Evolutionary conservation across 352 stramenopile genomes (phyloP).

Genomic region (Globisporangium acanthophoron): DNA sequence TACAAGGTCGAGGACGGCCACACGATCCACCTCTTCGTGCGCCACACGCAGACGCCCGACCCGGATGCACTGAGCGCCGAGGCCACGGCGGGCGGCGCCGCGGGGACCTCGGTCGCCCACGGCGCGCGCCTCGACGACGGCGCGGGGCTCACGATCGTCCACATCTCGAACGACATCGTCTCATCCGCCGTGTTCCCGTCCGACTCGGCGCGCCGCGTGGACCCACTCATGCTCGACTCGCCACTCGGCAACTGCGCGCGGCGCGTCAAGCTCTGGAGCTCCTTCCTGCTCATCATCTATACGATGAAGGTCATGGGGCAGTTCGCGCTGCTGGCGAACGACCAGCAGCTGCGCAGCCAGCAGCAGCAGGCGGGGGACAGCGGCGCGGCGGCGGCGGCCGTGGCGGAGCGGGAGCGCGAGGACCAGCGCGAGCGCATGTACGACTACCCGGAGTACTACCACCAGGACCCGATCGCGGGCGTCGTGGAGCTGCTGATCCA

Average conservation of each 20-base stretch:
- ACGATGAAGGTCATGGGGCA: conserved; percentile 89
- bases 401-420: conserved; percentile 19
- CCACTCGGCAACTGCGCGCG: conserved; percentile 74
- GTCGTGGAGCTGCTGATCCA: conserved; percentile 70
- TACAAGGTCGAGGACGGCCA: conserved; percentile 91
- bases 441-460: conserved; percentile 79
- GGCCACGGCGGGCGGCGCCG: conserved; percentile 19
- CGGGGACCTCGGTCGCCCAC: background rate
- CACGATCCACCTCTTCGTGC: conserved; percentile 89
- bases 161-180: conserved; percentile 76
- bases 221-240: conserved; percentile 83
- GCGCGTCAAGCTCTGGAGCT: conserved; percentile 85
- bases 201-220: conserved; percentile 72
- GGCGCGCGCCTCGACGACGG: conserved; percentile 35
- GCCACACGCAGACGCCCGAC: conserved; percentile 53
- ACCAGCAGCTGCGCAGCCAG: conserved; percentile 55
- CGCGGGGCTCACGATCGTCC: conserved; percentile 49
- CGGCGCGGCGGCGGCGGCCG: background rate
- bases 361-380: conserved; percentile 24
- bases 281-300: conserved; percentile 86
- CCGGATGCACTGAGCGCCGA: conserved; percentile 47
- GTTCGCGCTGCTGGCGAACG: conserved; percentile 77
- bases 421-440: conserved; percentile 53
- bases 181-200: conserved; percentile 83
- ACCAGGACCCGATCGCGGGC: conserved; percentile 64